A percentile compares a stretch with the other conserved stretches of the same genome.
Evolutionary conservation across 2,329 filamentous ascomycete species (phyloP).

Genomic region (Neonectria coccinea): DNA sequence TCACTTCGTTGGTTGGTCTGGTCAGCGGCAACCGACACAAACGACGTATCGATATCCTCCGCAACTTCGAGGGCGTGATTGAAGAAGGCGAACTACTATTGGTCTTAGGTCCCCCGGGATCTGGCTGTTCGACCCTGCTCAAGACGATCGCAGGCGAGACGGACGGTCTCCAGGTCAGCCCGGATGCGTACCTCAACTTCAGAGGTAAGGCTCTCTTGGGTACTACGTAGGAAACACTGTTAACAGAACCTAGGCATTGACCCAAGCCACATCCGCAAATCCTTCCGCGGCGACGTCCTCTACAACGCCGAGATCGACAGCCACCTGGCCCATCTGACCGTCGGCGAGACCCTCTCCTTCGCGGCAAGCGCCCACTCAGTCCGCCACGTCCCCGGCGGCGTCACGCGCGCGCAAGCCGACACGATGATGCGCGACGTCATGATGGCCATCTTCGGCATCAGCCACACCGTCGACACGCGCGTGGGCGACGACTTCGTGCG

Average conservation of each 20-base stretch:
- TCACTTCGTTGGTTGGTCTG: conserved; percentile 18
- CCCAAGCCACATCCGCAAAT: conserved; percentile 51
- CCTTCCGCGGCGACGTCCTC: conserved; percentile 66
- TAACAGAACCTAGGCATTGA: conserved; percentile 41
- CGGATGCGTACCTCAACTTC: conserved; percentile 59
- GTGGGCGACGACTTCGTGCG: conserved; percentile 78
- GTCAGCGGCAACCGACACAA: conserved; percentile 14
- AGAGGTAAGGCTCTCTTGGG: conserved; percentile 53
- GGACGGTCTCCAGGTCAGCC: conserved; percentile 49
- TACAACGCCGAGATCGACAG: conserved; percentile 75
- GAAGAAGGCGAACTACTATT: conserved; percentile 47
- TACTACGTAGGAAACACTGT: no score
- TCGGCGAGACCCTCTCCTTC: conserved; percentile 73
- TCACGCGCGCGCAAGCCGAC: conserved; percentile 31
- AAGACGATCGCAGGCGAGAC: conserved; percentile 68
- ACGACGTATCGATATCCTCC: conserved; percentile 43
- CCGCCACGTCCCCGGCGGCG: conserved; percentile 58
- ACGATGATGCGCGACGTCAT: conserved; percentile 63
- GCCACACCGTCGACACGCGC: conserved; percentile 76
- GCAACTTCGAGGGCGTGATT: conserved; percentile 46
- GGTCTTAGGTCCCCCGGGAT: conserved; percentile 64
- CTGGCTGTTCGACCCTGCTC: conserved; percentile 68
- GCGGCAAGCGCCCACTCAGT: conserved; percentile 72
- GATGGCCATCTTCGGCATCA: conserved; percentile 81
- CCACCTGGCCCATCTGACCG: conserved; percentile 75